Evolutionary conservation across 2,329 filamentous ascomycete species (phyloP).

Genomic region (Fusarium setosum): DNA sequence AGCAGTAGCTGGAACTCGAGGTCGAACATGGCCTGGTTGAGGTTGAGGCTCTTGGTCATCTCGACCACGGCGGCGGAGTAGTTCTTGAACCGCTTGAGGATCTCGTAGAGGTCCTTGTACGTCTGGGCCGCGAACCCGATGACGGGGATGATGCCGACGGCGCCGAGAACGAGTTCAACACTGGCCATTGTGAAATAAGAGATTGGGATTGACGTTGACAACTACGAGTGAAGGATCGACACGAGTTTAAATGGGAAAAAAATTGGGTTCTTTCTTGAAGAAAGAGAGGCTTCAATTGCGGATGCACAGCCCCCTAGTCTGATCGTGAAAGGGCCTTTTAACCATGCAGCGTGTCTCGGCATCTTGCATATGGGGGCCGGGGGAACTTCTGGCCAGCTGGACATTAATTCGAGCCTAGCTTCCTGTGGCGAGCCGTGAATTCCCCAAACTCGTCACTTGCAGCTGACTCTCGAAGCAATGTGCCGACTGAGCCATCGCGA

Average conservation of each 20-base stretch:
- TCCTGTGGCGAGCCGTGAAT: background rate
- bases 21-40: slow-evolving; percentile 2
- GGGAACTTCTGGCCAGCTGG: background rate
- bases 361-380: background rate
- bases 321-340: background rate
- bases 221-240: background rate
- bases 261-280: background rate
- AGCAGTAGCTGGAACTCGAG: slow-evolving; percentile 2
- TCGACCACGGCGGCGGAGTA: background rate
- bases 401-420: background rate
- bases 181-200: background rate
- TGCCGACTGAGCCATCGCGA: no score
- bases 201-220: background rate
- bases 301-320: background rate
- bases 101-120: background rate
- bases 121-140: background rate
- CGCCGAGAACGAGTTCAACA: background rate
- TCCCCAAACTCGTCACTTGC: background rate
- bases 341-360: background rate
- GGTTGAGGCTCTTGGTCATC: background rate
- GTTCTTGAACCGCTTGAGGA: background rate
- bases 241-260: background rate
- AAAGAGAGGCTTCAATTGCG: background rate
- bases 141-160: background rate
- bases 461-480: no score